phyloP scores from a whole-genome alignment of 2,329 filamentous ascomycete genomes.

The Ophiocordyceps australis region DNA sequence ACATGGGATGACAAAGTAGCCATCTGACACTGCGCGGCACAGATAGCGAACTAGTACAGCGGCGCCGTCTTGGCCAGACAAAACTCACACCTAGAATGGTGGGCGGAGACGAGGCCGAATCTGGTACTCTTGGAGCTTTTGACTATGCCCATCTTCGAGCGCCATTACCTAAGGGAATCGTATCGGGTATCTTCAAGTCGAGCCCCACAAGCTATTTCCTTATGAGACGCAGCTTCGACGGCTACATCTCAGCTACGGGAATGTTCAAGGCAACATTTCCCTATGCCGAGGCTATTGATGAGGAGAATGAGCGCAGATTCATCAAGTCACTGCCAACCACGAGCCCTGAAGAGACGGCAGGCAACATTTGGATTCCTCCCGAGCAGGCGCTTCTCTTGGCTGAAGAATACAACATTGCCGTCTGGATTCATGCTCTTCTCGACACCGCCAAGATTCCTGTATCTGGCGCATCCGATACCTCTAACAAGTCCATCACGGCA shows the following conservation, averaged over 20 bases:
- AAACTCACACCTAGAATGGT: slow-evolving; percentile 71
- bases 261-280: slow-evolving; percentile 89
- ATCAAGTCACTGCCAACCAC: slow-evolving; percentile 71
- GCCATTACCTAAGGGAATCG: slow-evolving; percentile 77
- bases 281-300: slow-evolving; percentile 53
- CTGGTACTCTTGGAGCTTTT: slow-evolving; percentile 62
- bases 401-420: slow-evolving; percentile 67
- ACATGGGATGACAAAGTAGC: slow-evolving; percentile 1
- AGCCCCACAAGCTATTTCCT: slow-evolving; percentile 89
- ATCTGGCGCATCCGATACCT: slow-evolving; percentile 41
- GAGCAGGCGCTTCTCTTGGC: slow-evolving; percentile 64
- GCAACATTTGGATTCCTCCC: slow-evolving; percentile 91
- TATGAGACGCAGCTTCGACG: slow-evolving; percentile 79
- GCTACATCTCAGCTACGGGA: slow-evolving; percentile 69
- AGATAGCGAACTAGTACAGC: slow-evolving; percentile 61
- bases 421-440: slow-evolving; percentile 85
- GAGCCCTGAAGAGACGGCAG: slow-evolving; percentile 81
- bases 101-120: slow-evolving; percentile 55
- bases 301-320: slow-evolving; percentile 61
- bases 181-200: slow-evolving; percentile 82
- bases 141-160: slow-evolving; percentile 94
- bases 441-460: slow-evolving; percentile 63
- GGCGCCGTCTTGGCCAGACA: slow-evolving; percentile 82
- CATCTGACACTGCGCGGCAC: slow-evolving; percentile 3
- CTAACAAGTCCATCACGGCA: slow-evolving; percentile 58